These are phyloP conservation scores for Cryphonectria parasitica DNA, from an alignment of 2,329 filamentous ascomycete species.

Conservation along the genomic window DNA sequence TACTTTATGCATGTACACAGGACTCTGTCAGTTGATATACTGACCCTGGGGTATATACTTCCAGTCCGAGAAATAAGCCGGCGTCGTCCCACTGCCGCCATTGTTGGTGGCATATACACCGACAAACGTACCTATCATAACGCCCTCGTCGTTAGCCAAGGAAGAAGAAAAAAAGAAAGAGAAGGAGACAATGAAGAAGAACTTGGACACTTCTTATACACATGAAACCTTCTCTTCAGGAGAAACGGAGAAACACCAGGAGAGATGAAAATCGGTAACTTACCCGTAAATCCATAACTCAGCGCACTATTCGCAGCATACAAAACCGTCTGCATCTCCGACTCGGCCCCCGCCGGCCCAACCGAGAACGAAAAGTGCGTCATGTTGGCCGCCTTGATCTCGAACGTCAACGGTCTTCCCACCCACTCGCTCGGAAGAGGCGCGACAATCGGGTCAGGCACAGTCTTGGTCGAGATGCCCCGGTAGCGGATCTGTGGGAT, in stretches of 20 bases:
- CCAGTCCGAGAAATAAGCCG: constrained; percentile 54
- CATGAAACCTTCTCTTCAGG: neutral
- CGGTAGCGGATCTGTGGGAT: constrained; percentile 50
- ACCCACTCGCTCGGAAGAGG: constrained; percentile 47
- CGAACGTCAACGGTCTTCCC: constrained; percentile 41
- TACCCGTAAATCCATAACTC: constrained; percentile 47
- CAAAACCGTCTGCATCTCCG: constrained; percentile 39
- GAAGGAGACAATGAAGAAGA: too few species aligned
- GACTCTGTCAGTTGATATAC: constrained; percentile 37
- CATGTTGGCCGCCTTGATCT: constrained; percentile 48
- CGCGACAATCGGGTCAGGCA: constrained; percentile 42
- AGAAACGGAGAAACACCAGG: neutral
- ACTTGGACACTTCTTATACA: too few species aligned
- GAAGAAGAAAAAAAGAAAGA: too few species aligned
- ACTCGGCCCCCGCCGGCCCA: constrained; percentile 39
- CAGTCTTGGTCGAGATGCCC: constrained; percentile 45
- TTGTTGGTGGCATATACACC: constrained; percentile 59
- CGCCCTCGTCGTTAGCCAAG: neutral
- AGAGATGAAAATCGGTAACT: constrained; percentile 25
- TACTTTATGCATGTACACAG: neutral
- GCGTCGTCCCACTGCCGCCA: constrained; percentile 46
- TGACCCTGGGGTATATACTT: constrained; percentile 46
- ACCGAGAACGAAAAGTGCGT: constrained; percentile 50
- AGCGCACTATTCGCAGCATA: constrained; percentile 42
- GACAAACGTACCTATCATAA: constrained; percentile 47